These are phyloP conservation scores for Nyctanthes arbortristis DNA, from an alignment of 257 asterid species.

Conservation along the genomic window DNA sequence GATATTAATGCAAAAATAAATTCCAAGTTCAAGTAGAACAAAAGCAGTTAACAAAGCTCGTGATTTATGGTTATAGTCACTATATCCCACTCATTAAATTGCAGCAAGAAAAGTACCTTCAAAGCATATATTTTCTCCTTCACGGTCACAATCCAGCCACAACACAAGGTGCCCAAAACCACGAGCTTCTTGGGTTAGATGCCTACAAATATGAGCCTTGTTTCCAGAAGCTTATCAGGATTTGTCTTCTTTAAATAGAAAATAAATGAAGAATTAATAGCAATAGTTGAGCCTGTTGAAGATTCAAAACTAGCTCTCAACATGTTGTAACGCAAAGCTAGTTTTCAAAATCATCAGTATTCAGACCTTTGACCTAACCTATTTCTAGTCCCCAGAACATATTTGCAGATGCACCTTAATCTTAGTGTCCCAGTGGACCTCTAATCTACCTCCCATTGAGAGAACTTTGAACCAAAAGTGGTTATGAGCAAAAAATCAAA, in stretches of 20 bases:
- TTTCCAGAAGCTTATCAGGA: conserved; percentile 41
- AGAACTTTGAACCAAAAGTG: neutral
- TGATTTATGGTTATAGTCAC: neutral
- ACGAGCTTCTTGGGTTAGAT: conserved; percentile 87
- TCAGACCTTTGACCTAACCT: neutral
- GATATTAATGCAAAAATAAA: conserved; percentile 11
- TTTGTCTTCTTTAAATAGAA: conserved; percentile 20
- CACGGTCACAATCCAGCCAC: conserved; percentile 98
- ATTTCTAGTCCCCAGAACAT: neutral
- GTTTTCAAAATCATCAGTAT: neutral
- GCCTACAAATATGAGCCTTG: conserved; percentile 92
- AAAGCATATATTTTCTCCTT: conserved; percentile 96
- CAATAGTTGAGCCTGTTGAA: neutral
- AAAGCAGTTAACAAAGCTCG: neutral
- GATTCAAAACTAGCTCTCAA: neutral
- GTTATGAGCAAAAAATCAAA: neutral
- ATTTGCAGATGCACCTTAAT: neutral
- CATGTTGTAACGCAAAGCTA: neutral
- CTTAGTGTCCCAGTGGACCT: neutral
- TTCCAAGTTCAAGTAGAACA: conserved; percentile 5
- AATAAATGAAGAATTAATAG: conserved; percentile 2
- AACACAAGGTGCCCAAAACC: conserved; percentile 76
- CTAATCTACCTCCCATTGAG: neutral
- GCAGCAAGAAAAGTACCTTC: conserved; percentile 59
- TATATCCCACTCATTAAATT: conserved; percentile 11